phyloP scores from a whole-genome alignment of 352 stramenopile species.

The Pythium guiyangense region DNA sequence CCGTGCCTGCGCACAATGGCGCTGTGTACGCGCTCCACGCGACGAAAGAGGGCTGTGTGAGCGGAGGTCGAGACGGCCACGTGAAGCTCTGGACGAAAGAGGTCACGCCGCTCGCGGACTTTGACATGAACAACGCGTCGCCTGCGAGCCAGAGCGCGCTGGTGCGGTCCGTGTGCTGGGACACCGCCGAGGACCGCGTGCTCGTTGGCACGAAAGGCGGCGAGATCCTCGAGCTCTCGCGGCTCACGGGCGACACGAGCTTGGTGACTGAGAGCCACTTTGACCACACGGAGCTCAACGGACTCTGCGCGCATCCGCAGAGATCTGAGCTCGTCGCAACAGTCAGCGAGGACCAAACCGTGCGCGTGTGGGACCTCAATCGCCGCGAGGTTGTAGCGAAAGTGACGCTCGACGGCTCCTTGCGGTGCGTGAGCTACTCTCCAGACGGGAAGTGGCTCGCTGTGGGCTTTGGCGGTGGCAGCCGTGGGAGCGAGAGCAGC shows the following conservation, averaged over 20 bases:
- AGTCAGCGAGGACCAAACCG: slow-evolving; percentile 57
- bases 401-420: slow-evolving; percentile 42
- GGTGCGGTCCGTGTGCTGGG: slow-evolving; percentile 63
- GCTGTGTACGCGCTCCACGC: slow-evolving; percentile 66
- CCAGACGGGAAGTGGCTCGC: slow-evolving; percentile 63
- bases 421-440: slow-evolving; percentile 60
- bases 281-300: slow-evolving; percentile 41
- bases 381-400: slow-evolving; percentile 54
- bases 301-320: slow-evolving; percentile 41
- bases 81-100: slow-evolving; percentile 65
- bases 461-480: slow-evolving; percentile 47
- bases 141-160: slow-evolving; percentile 39
- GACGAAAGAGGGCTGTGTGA: slow-evolving; percentile 48
- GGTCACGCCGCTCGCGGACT: slow-evolving; percentile 48
- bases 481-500: slow-evolving; percentile 6
- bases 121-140: slow-evolving; percentile 49
- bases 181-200: slow-evolving; percentile 60
- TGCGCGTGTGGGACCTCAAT: slow-evolving; percentile 65
- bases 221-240: slow-evolving; percentile 64
- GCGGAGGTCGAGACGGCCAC: slow-evolving; percentile 55
- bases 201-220: slow-evolving; percentile 64
- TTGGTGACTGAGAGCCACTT: slow-evolving; percentile 68
- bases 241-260: slow-evolving; percentile 50
- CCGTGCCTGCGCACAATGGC: slow-evolving; percentile 61
- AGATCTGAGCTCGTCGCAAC: slow-evolving; percentile 55